Evolutionary conservation across 2,329 filamentous ascomycete genomes (phyloP).

Genomic region (Magnaporthales sp.): DNA sequence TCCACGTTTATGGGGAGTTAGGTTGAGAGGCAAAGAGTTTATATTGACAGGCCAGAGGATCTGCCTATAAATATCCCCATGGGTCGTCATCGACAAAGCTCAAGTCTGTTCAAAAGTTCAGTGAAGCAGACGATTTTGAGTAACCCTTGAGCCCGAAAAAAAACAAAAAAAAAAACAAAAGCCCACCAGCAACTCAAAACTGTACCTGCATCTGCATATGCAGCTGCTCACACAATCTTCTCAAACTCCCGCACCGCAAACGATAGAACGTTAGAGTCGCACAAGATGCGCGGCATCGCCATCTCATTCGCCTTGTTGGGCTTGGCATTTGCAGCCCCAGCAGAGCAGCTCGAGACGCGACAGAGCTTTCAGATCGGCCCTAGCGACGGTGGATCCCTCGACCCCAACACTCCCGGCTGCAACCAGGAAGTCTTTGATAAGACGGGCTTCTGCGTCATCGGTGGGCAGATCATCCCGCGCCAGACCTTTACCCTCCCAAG

Average conservation of each 20-base stretch:
- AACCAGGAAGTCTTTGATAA: neutral
- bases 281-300: neutral
- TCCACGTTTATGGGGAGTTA: neutral
- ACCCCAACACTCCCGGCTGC: neutral
- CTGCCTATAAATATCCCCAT: neutral
- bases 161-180: neutral
- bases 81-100: no score
- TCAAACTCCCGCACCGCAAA: neutral
- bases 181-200: neutral
- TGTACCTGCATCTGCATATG: neutral
- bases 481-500: neutral
- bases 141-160: neutral
- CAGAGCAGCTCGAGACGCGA: neutral
- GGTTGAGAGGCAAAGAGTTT: neutral
- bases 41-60: neutral
- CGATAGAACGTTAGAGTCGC: neutral
- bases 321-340: slow-evolving; percentile 1
- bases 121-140: neutral
- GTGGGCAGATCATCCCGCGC: neutral
- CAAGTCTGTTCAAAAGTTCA: neutral
- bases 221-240: neutral
- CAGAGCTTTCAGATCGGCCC: neutral
- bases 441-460: slow-evolving; percentile 4
- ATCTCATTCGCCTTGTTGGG: neutral
- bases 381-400: neutral